Conservation (phyloP, 768 basidiomycete species). For the Suillus subalutaceus region DNA sequence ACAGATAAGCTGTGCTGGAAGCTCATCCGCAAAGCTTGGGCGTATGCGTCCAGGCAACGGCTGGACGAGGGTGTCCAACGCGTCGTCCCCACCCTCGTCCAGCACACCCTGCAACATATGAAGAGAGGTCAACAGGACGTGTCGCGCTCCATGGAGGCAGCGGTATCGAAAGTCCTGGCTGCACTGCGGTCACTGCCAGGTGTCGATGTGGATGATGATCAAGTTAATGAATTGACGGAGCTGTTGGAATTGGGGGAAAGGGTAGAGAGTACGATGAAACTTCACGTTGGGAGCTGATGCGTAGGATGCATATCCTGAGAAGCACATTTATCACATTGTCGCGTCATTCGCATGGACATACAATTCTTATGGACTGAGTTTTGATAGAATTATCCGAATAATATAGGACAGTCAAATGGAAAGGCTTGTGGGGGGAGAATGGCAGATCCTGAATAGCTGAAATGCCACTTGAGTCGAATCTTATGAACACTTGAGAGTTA, state of each 20-base stretch:
- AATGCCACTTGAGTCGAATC: too few species aligned
- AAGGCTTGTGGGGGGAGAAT: background rate
- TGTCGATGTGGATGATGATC: background rate
- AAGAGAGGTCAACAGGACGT: background rate
- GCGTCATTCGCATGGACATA: background rate
- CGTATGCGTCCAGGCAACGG: background rate
- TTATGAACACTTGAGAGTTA: too few species aligned
- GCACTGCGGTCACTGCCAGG: background rate
- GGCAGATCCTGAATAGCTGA: too few species aligned
- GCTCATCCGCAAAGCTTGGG: background rate
- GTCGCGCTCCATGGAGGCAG: background rate
- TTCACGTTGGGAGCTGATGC: background rate
- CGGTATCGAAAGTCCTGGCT: background rate
- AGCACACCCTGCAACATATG: background rate
- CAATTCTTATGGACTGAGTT: background rate
- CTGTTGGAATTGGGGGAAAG: background rate
- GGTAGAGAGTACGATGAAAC: background rate
- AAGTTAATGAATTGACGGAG: background rate
- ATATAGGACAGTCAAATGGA: background rate
- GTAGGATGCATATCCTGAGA: background rate
- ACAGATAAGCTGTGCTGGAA: background rate
- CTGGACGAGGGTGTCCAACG: background rate
- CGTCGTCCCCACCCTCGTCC: background rate
- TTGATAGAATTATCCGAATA: background rate
- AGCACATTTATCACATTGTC: background rate